A percentile compares a stretch with the other conserved stretches of the same genome.
Conservation (phyloP, 345 rosid species). For the Salix caprea region DNA sequence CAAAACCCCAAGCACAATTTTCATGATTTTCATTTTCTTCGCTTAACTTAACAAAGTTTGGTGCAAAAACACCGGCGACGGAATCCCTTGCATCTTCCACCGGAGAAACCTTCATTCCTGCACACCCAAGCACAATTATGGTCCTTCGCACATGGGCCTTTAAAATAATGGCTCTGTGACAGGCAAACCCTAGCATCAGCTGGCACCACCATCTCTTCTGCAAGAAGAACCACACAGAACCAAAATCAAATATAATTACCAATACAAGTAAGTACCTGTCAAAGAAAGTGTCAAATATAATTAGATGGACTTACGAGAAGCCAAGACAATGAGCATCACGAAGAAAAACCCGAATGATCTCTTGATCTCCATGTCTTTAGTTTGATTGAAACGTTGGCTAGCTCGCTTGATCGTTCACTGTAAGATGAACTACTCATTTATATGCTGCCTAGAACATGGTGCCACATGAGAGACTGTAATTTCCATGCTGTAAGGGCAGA, state of each 20-base stretch:
- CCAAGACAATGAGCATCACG: conserved; percentile 32
- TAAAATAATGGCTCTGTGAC: conserved; percentile 35
- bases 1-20: too few species aligned
- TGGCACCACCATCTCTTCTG: conserved; percentile 15
- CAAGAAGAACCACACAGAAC: background rate
- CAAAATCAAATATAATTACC: background rate
- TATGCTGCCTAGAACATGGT: too few species aligned
- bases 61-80: conserved; percentile 43
- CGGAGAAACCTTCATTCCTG: conserved; percentile 36
- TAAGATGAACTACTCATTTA: too few species aligned
- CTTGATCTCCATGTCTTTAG: conserved; percentile 8
- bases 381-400: too few species aligned
- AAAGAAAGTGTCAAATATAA: background rate
- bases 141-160: conserved; percentile 20
- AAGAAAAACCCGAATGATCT: conserved; percentile 21
- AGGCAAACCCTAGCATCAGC: conserved; percentile 31
- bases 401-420: too few species aligned
- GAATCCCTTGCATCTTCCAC: conserved; percentile 36
- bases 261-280: background rate
- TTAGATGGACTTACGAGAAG: conserved; percentile 17
- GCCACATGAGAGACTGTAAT: too few species aligned
- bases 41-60: conserved; percentile 18
- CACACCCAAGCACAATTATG: conserved; percentile 40
- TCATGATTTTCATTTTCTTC: too few species aligned
- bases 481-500: too few species aligned